Base-by-base conservation (phyloP, 495 filamentous ascomycete genomes). In the Jackrogersella multiformis region DNA sequence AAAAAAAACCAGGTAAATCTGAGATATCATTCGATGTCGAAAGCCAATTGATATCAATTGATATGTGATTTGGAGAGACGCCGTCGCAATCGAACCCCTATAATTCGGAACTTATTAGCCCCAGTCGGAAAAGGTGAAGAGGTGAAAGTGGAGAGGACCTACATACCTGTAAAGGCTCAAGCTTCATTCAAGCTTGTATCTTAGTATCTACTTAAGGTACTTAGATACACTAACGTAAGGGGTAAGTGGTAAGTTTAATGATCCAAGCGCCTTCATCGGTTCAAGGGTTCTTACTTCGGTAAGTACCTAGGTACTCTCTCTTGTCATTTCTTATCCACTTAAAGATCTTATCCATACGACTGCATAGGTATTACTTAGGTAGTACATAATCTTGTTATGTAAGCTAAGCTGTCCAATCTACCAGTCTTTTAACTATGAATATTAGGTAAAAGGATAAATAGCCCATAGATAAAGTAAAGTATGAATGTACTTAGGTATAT, bases 91-190 rank as follows among this genome's bases (percentile, higher is more conserved):
- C 58, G 67, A 65, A 48, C 67, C 67, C 67, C 67, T 69, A 69
- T 69, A 69, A 60, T 36, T 61, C 53, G 55, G 66, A 64, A 69
- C 24, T 60, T 64, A 64, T 42, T 56, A 55, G 16, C 54, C 54
- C 66, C 59, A 64, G 36, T 64, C 59, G 59, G 66, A 64, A 69
- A 69, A 64, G 64, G 66, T 64, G 23, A 52, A 59, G 64, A 64
- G 64, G 66, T 64, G 23, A 52, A 59, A 34, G 38, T 48, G 66
- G 61, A 61, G 36, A 26, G 35, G 26, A 30, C n/a, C n/a, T n/a
- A n/a, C n/a, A n/a, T n/a, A n/a, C n/a, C n/a, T n/a, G n/a, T n/a
- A n/a, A n/a, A n/a, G n/a, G n/a, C n/a, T n/a, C n/a, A n/a, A n/a
- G n/a, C n/a, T n/a, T n/a, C n/a, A n/a, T n/a, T n/a, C n/a, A n/a